Evolutionary conservation across 108 stramenopile species (phyloP).

Genomic region (Craspedostauros australis): DNA sequence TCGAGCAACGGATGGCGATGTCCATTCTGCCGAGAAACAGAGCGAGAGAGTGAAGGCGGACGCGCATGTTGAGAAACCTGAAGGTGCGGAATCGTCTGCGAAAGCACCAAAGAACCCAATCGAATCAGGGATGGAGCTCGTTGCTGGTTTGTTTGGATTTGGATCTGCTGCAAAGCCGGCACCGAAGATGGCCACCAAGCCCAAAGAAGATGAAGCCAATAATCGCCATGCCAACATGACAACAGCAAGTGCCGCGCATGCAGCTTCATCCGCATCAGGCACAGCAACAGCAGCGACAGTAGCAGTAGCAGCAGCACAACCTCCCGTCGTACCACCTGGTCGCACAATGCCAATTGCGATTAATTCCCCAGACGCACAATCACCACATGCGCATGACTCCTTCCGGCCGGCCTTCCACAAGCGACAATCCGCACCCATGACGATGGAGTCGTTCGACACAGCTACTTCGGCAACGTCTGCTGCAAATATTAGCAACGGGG

Average conservation of each 20-base stretch:
- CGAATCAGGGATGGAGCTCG: slow-evolving; percentile 1
- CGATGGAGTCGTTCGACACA: not conserved
- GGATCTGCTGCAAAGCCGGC: not conserved
- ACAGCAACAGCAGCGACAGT: not conserved
- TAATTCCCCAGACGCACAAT: not conserved
- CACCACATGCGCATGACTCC: not conserved
- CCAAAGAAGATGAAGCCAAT: not conserved
- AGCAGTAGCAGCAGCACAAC: not conserved
- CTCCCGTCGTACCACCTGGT: not conserved
- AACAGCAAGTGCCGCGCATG: not conserved
- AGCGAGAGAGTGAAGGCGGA: not conserved
- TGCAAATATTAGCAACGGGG: not conserved
- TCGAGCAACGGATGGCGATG: not conserved
- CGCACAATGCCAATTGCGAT: too few relatives aligned
- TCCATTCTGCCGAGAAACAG: too few relatives aligned
- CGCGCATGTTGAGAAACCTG: not conserved
- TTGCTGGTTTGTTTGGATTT: slow-evolving; percentile 8
- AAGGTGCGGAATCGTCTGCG: not conserved
- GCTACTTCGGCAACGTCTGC: not conserved
- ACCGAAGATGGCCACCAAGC: not conserved
- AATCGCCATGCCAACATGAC: too few relatives aligned
- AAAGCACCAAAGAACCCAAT: slow-evolving; percentile 6
- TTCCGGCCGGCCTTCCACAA: slow-evolving; percentile 6
- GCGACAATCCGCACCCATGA: slow-evolving; percentile 3
- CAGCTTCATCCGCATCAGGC: not conserved